Evolutionary conservation across 805 yeast species (phyloP).

Genomic region (Scheffersomyces lignosus): DNA sequence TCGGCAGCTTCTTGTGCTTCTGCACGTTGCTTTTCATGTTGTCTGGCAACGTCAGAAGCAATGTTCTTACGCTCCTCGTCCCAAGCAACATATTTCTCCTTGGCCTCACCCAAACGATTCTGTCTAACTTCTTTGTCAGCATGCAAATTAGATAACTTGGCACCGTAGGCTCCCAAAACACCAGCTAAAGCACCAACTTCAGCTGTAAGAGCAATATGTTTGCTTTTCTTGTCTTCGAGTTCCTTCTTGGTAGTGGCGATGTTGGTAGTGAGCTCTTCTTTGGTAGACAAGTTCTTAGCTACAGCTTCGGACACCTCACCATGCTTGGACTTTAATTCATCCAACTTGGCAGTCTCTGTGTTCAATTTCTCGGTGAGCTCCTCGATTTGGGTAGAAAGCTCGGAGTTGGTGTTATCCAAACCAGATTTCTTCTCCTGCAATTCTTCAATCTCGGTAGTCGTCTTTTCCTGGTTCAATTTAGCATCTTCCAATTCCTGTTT

Average conservation of each 20-base stretch:
- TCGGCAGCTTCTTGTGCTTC: conserved; percentile 40
- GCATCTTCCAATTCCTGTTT: conserved; percentile 44
- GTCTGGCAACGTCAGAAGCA: conserved; percentile 36
- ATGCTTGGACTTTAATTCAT: conserved; percentile 32
- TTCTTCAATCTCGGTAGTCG: conserved; percentile 45
- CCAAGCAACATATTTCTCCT: conserved; percentile 43
- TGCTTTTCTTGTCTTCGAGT: conserved; percentile 36
- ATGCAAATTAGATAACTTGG: conserved; percentile 40
- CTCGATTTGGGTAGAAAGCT: conserved; percentile 38
- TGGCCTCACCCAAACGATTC: conserved; percentile 41
- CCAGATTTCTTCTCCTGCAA: conserved; percentile 44
- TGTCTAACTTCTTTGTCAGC: conserved; percentile 38
- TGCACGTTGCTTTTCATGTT: conserved; percentile 34
- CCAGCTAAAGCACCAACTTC: conserved; percentile 47
- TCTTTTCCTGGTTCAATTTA: conserved; percentile 39
- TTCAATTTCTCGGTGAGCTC: conserved; percentile 43
- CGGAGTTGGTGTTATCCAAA: conserved; percentile 39
- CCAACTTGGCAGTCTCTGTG: conserved; percentile 35
- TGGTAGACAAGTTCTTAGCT: conserved; percentile 28
- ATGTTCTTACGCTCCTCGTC: conserved; percentile 44
- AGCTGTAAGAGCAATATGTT: conserved; percentile 35
- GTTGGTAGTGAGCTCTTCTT: conserved; percentile 42
- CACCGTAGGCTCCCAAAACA: conserved; percentile 44
- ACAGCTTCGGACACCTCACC: conserved; percentile 29
- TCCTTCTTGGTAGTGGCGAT: conserved; percentile 36